phyloP scores from a whole-genome alignment of 768 basidiomycete genomes.

The Russula sp. region DNA sequence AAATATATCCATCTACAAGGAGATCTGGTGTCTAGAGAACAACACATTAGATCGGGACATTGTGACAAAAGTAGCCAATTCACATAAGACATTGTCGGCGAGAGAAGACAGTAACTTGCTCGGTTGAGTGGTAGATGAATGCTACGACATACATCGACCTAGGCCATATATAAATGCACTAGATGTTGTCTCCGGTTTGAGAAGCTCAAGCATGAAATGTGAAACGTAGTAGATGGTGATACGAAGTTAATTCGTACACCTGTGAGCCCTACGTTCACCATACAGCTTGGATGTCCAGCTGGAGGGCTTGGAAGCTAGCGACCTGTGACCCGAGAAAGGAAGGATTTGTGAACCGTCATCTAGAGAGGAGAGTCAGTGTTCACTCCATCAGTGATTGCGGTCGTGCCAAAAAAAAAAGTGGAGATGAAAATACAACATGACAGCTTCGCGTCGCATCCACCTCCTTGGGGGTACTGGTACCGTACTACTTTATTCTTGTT shows the following conservation, averaged over 20 bases:
- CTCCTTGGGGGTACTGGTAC: background rate
- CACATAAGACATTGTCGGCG: background rate
- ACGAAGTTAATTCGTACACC: background rate
- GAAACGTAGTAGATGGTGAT: background rate
- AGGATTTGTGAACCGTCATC: background rate
- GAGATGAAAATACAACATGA: background rate
- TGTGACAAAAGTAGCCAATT: background rate
- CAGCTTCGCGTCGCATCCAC: background rate
- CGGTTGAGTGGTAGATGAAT: background rate
- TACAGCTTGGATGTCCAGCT: conserved; percentile 5
- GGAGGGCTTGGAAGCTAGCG: background rate
- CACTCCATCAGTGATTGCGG: background rate
- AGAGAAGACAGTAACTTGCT: background rate
- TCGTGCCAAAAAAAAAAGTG: background rate
- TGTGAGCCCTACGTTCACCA: background rate
- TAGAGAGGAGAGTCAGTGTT: background rate
- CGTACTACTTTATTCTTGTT: background rate
- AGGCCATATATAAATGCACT: conserved; percentile 14
- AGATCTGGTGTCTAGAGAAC: conserved; percentile 6
- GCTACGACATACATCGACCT: background rate
- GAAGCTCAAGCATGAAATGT: background rate
- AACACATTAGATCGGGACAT: background rate
- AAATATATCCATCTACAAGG: conserved; percentile 23
- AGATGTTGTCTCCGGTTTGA: background rate
- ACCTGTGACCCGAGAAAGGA: background rate